Evolutionary conservation across 192 early-diverging fungal species (phyloP).

Genomic region (Globomyces pollinis-pini): DNA sequence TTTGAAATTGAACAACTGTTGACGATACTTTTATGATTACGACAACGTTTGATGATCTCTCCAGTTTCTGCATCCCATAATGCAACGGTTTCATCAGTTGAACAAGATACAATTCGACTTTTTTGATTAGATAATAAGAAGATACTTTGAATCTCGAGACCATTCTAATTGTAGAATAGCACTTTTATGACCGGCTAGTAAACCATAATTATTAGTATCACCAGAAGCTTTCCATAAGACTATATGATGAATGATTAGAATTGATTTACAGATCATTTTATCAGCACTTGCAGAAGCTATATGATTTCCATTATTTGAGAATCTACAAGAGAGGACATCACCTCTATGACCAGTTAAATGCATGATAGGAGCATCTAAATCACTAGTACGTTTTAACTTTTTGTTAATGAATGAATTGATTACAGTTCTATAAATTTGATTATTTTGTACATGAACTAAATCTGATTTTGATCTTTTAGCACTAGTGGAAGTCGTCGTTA

Average conservation of each 20-base stretch:
- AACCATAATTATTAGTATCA: slow-evolving; percentile 80
- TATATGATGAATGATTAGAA: too few species aligned
- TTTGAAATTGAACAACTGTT: slow-evolving; percentile 70
- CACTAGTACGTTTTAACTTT: slow-evolving; percentile 59
- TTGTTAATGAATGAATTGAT: not conserved
- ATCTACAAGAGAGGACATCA: slow-evolving; percentile 76
- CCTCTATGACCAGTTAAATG: slow-evolving; percentile 74
- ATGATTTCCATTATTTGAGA: slow-evolving; percentile 75
- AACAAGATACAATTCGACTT: slow-evolving; percentile 79
- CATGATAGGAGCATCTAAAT: slow-evolving; percentile 79
- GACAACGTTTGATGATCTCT: slow-evolving; percentile 69
- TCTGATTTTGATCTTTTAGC: slow-evolving; percentile 17
- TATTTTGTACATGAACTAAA: slow-evolving; percentile 1
- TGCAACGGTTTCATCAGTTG: slow-evolving; percentile 62
- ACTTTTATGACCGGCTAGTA: slow-evolving; percentile 80
- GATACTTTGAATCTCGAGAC: slow-evolving; percentile 68
- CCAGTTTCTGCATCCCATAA: slow-evolving; percentile 83
- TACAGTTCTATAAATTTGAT: not conserved
- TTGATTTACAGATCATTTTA: slow-evolving; percentile 64
- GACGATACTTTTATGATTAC: slow-evolving; percentile 72
- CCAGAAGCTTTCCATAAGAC: slow-evolving; percentile 92
- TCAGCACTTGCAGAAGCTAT: slow-evolving; percentile 80
- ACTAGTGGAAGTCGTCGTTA: not conserved
- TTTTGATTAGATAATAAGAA: too few species aligned
- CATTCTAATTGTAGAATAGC: slow-evolving; percentile 84